These are phyloP conservation scores for Saccharomycopsis guyanensis DNA, from an alignment of 805 yeast genomes.

Conservation along the genomic window DNA sequence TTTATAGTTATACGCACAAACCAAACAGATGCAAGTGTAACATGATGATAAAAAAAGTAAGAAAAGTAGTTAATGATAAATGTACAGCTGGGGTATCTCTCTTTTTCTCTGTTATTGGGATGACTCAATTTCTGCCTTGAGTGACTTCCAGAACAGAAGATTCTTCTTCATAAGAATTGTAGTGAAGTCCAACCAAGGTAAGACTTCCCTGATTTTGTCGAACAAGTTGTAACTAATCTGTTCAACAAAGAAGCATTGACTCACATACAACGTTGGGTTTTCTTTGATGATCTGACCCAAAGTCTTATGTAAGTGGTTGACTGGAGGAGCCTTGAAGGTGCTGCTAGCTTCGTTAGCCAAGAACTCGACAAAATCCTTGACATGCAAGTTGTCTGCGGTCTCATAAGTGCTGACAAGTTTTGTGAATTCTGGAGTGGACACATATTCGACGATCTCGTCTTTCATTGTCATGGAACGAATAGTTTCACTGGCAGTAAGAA, in stretches of 20 bases:
- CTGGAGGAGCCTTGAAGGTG: not conserved
- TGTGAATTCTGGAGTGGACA: not conserved
- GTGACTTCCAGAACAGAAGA: conserved; percentile 44
- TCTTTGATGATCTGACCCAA: conserved; percentile 37
- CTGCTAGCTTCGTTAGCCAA: not conserved
- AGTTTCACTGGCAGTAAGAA: conserved; percentile 20
- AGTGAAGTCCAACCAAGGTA: conserved; percentile 57
- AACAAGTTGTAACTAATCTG: conserved; percentile 78
- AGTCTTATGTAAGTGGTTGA: conserved; percentile 5
- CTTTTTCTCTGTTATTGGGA: no score
- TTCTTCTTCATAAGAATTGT: conserved; percentile 46
- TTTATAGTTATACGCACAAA: no score
- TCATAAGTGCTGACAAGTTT: conserved; percentile 4
- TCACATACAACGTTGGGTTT: conserved; percentile 49
- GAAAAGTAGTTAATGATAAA: no score
- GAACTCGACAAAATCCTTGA: not conserved
- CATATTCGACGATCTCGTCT: not conserved
- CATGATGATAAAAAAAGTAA: not conserved
- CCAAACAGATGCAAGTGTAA: no score
- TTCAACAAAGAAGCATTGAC: conserved; percentile 77
- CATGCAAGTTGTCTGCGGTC: not conserved
- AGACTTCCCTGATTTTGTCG: conserved; percentile 35
- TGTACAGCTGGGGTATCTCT: no score
- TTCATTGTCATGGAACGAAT: conserved; percentile 1
- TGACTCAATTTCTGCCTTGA: not conserved